A percentile compares a stretch with the other conserved stretches of the same genome.
Evolutionary conservation across 805 yeast species (phyloP).

Genomic region (Candida parachauliodes): DNA sequence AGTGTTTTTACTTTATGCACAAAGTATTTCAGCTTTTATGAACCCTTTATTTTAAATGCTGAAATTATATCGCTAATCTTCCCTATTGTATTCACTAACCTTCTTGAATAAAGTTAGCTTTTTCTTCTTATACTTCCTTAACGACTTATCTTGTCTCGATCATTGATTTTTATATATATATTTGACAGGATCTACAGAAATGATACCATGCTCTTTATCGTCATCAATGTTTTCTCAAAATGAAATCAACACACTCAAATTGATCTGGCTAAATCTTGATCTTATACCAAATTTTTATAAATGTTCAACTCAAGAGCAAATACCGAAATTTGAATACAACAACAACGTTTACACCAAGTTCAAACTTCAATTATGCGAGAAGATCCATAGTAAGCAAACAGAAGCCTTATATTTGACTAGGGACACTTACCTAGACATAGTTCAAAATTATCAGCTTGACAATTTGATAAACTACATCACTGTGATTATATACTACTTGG

Average conservation of each 20-base stretch:
- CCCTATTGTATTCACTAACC: too few species aligned
- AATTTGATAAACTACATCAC: constrained; percentile 16
- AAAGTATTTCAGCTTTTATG: too few species aligned
- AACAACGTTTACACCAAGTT: background rate
- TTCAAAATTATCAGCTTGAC: constrained; percentile 14
- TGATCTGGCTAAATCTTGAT: constrained; percentile 1
- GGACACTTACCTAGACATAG: constrained; percentile 9
- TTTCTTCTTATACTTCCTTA: too few species aligned
- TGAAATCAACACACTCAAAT: constrained; percentile 4
- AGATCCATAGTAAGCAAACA: background rate
- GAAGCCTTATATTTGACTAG: background rate
- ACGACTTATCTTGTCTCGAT: too few species aligned
- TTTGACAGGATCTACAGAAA: background rate
- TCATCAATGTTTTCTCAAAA: constrained; percentile 6
- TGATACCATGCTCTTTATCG: background rate
- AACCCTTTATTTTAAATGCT: too few species aligned
- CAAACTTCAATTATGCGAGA: background rate
- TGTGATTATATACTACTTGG: constrained; percentile 13
- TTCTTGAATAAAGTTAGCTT: too few species aligned
- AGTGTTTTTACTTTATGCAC: too few species aligned
- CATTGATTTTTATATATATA: background rate
- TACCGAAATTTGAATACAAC: constrained; percentile 1
- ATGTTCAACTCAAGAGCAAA: background rate
- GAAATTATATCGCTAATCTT: too few species aligned
- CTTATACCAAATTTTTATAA: background rate